Evolutionary conservation across 2,329 filamentous ascomycete species (phyloP), one percentile per base, ranked within the genome.

Genomic region (Xenosphaeropsis pyriputrescens): DNA sequence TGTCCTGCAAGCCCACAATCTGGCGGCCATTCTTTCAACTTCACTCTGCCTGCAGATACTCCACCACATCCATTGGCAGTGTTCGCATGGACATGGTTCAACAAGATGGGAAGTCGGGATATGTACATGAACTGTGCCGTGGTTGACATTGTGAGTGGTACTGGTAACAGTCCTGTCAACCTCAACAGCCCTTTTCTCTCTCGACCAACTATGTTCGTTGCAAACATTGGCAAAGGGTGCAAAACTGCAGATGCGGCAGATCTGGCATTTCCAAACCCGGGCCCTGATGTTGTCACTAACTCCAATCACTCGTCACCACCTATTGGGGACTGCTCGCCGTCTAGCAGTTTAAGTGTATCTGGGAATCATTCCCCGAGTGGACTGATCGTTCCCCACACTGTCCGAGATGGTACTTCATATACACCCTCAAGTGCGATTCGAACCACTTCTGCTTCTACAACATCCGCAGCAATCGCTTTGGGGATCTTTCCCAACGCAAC

Each of bases 51-150:
- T 3, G 44, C 46, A 1, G 52, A 56, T 35, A 45, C 45, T 13
- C 42, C 42, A 12, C 36, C 42, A 15, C 50, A 47, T 13, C 14
- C 3, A 9, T 26, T 16, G 1, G 49, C 50, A 2, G 35, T 55
- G 7, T 50, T 55, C 15, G 47, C 47, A 1, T 56, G 75, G 75
- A 70, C 65, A 4, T 72, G 68, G 68, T 72, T 70, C 52, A 75
- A 75, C 51, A 60, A 63, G 39, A 48, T 70, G 18, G 73, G 73
- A 2, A 77, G 77, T 47, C 63, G 73, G 14, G 75, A 79, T 47
- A 75, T 76, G 62, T 80, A 80, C 58, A 75, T 76, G 71, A 74
- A 77, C 50, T 79, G 75, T 44, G 74, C 73, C 0, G 62, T 64
- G 7, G 66, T 78, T 26, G 63, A 64, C 18, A 69, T 79, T 37